Percentiles rank a stretch among this genome's conserved stretches.
These are phyloP conservation scores for Fusarium neocosmosporiellum DNA, from an alignment of 2,329 filamentous ascomycete genomes.

Conservation along the genomic window DNA sequence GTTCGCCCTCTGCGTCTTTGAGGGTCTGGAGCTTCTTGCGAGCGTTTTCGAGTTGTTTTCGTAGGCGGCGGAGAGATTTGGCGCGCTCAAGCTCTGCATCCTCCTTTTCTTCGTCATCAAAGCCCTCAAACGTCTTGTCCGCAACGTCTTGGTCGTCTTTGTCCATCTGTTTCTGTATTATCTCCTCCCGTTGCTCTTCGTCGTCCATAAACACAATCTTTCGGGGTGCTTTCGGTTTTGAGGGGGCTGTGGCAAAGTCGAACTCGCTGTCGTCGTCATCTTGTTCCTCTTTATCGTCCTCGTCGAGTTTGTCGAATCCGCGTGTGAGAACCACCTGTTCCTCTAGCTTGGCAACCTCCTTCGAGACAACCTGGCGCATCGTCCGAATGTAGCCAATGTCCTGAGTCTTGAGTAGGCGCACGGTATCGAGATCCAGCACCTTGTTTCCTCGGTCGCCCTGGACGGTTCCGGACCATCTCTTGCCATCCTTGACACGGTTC, in stretches of 20 bases:
- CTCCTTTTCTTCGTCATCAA: slow-evolving; percentile 35
- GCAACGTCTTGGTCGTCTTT: slow-evolving; percentile 48
- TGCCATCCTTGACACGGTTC: slow-evolving; percentile 60
- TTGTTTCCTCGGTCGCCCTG: slow-evolving; percentile 68
- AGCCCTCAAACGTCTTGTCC: slow-evolving; percentile 42
- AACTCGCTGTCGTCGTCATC: slow-evolving; percentile 50
- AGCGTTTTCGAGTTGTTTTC: slow-evolving; percentile 60
- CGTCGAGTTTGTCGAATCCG: slow-evolving; percentile 52
- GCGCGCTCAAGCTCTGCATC: slow-evolving; percentile 53
- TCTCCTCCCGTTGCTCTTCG: slow-evolving; percentile 50
- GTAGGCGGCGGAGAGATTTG: slow-evolving; percentile 58
- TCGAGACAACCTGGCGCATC: slow-evolving; percentile 68
- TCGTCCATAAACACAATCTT: slow-evolving; percentile 66
- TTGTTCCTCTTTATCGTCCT: slow-evolving; percentile 47
- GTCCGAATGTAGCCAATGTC: slow-evolving; percentile 74
- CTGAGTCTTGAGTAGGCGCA: slow-evolving; percentile 75
- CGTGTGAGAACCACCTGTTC: slow-evolving; percentile 61
- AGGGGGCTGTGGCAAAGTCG: slow-evolving; percentile 43
- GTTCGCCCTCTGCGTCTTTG: slow-evolving; percentile 65
- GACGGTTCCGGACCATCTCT: slow-evolving; percentile 65
- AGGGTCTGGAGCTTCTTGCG: slow-evolving; percentile 66
- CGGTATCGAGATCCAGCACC: slow-evolving; percentile 65
- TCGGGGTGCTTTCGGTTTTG: slow-evolving; percentile 49
- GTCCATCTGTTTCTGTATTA: slow-evolving; percentile 44
- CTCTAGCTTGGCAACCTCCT: slow-evolving; percentile 67